These are phyloP conservation scores for Amauroascus niger DNA, from an alignment of 2,329 filamentous ascomycete species.

Conservation along the genomic window DNA sequence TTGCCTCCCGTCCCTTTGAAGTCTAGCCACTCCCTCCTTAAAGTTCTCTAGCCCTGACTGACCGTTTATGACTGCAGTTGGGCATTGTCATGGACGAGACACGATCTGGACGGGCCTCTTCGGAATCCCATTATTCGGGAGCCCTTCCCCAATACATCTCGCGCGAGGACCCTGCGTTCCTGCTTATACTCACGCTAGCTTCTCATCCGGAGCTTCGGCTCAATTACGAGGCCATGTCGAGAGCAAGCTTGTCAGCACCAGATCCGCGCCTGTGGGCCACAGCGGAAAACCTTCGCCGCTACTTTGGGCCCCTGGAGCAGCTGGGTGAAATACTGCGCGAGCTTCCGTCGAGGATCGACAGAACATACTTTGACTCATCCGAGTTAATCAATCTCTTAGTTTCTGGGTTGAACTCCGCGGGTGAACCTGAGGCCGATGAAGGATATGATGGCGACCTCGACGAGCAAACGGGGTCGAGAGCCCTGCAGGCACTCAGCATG, in stretches of 20 bases:
- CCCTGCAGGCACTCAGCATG: neutral
- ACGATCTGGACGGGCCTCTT: neutral
- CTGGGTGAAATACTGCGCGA: neutral
- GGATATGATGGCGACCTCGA: no score
- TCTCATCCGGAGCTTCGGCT: constrained; percentile 5
- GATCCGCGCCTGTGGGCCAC: constrained; percentile 11
- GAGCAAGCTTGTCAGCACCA: constrained; percentile 1
- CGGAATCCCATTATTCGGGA: neutral
- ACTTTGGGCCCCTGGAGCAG: neutral
- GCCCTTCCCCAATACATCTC: neutral
- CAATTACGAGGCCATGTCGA: constrained; percentile 10
- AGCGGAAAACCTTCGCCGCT: neutral
- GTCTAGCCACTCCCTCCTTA: neutral
- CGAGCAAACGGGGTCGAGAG: neutral
- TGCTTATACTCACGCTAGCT: constrained; percentile 7
- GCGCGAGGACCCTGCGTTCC: constrained; percentile 8
- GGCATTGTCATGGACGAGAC: neutral
- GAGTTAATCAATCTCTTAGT: no score
- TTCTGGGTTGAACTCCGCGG: neutral
- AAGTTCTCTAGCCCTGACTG: neutral
- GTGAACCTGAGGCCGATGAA: neutral
- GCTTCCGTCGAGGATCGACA: neutral
- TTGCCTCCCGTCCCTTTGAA: neutral
- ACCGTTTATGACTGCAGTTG: neutral
- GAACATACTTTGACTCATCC: neutral